Evolutionary conservation across 2,329 filamentous ascomycete genomes (phyloP).

Genomic region (Colletotrichum sp.): DNA sequence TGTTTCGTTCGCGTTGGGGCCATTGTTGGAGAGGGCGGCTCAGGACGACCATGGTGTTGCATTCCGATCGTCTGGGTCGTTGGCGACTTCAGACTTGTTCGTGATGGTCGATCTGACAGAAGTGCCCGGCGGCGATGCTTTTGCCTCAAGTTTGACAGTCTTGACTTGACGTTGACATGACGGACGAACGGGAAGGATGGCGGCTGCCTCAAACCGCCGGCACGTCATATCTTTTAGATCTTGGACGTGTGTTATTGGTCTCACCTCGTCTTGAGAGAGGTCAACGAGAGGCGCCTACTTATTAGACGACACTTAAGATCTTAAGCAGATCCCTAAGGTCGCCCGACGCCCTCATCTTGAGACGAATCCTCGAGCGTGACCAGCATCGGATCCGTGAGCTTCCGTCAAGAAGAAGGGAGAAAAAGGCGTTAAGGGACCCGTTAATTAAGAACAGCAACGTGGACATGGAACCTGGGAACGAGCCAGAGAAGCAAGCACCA

Average conservation of each 20-base stretch:
- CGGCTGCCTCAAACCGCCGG: background rate
- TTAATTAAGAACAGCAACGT: background rate
- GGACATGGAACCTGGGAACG: background rate
- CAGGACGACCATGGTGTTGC: background rate
- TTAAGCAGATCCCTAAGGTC: background rate
- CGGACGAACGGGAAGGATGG: background rate
- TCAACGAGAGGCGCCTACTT: background rate
- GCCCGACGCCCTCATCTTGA: background rate
- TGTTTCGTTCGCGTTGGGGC: constrained; percentile 5
- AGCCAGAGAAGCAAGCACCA: background rate
- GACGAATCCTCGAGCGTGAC: background rate
- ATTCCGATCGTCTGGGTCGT: background rate
- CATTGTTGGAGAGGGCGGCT: background rate
- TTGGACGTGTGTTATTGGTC: background rate
- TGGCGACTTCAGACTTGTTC: background rate
- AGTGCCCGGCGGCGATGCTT: background rate
- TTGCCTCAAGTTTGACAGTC: background rate
- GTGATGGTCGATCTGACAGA: background rate
- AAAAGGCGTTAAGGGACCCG: background rate
- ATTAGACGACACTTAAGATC: background rate
- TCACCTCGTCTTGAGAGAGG: background rate
- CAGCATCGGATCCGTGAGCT: background rate
- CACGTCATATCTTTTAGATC: background rate
- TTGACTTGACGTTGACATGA: background rate
- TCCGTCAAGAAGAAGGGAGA: background rate